phyloP scores from a whole-genome alignment of 805 yeast genomes.

The Alloascoidea africana region DNA sequence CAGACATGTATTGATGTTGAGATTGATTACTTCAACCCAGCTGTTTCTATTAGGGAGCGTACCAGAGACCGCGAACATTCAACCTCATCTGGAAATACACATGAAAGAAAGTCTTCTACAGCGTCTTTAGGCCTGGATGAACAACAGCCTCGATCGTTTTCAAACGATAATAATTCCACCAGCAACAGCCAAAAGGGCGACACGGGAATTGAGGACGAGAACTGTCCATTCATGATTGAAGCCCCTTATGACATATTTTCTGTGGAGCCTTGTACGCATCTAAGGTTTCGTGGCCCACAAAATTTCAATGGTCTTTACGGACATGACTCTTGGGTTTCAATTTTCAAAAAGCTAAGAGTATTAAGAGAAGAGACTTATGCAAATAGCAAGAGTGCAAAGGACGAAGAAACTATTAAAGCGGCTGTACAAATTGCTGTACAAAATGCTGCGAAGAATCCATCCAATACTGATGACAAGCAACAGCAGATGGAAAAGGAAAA shows the following conservation, averaged over 20 bases:
- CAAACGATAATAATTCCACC: not conserved
- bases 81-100: too few relatives aligned
- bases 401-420: too few relatives aligned
- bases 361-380: too few relatives aligned
- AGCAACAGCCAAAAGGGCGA: not conserved
- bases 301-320: not conserved
- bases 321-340: not conserved
- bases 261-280: not conserved
- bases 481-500: too few relatives aligned
- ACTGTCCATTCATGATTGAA: not conserved
- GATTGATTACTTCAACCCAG: not conserved
- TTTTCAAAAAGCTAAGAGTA: not conserved
- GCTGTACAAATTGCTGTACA: too few relatives aligned
- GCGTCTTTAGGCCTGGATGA: too few relatives aligned
- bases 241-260: not conserved
- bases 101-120: too few relatives aligned
- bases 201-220: not conserved
- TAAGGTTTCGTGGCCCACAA: not conserved
- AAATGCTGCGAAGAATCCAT: too few relatives aligned
- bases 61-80: too few relatives aligned
- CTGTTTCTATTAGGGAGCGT: not conserved
- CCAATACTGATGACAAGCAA: too few relatives aligned
- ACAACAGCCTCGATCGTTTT: too few relatives aligned
- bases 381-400: too few relatives aligned
- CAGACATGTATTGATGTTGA: constrained; percentile 1